Percentiles rank a stretch among this genome's conserved stretches.
Conservation (phyloP, 2,329 filamentous ascomycete genomes). For the Rutstroemia sp. region DNA sequence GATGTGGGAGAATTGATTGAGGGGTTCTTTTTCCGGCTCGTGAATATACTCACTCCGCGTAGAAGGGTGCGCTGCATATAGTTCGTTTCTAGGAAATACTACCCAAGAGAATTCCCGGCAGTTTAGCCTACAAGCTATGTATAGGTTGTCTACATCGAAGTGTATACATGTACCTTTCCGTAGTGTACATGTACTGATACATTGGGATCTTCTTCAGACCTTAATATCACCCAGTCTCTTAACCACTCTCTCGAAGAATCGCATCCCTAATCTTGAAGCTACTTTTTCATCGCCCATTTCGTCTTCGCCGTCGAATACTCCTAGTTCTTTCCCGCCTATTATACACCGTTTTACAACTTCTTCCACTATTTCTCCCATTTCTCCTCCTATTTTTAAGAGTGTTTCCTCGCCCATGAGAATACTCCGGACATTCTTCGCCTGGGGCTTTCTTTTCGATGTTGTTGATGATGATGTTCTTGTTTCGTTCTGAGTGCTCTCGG, state of each 20-base stretch:
- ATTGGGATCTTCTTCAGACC: conserved; percentile 13
- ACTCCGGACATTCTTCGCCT: conserved; percentile 31
- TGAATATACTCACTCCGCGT: too few species aligned
- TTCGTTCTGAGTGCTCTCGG: conserved; percentile 20
- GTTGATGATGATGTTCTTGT: not conserved
- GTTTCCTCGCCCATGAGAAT: conserved; percentile 30
- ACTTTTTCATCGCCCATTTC: conserved; percentile 34
- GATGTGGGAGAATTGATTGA: too few species aligned
- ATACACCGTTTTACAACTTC: conserved; percentile 33
- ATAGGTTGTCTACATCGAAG: too few species aligned
- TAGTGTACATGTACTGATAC: not conserved
- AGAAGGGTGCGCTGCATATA: too few species aligned
- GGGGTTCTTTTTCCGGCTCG: too few species aligned
- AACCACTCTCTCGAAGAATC: conserved; percentile 39
- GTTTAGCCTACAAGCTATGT: too few species aligned
- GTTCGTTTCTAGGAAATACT: too few species aligned
- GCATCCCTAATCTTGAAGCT: conserved; percentile 34
- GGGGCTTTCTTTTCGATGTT: conserved; percentile 8
- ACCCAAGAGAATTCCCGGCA: too few species aligned
- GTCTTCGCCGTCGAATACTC: conserved; percentile 32
- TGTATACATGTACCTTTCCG: not conserved
- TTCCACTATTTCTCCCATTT: conserved; percentile 36
- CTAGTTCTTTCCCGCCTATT: conserved; percentile 31
- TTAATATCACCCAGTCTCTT: conserved; percentile 32
- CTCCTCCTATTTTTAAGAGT: conserved; percentile 31